Percentiles rank a stretch among this genome's conserved stretches.
Conservation (phyloP, 176 grass and related monocot species). For the Rhynchospora pubera region DNA sequence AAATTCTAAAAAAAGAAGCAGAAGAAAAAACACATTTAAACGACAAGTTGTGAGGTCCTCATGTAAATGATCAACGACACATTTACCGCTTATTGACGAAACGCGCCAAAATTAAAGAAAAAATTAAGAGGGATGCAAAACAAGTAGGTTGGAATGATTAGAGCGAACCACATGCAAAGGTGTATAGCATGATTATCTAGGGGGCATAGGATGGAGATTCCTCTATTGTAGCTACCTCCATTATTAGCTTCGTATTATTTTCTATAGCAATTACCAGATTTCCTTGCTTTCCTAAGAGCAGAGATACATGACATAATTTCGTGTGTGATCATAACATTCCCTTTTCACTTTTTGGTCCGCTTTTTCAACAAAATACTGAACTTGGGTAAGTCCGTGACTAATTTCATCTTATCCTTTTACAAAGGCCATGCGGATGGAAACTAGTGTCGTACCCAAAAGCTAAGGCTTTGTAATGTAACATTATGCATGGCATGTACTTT, state of each 20-base stretch:
- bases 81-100: neutral
- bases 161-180: neutral
- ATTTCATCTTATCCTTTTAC: neutral
- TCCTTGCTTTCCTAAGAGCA: neutral
- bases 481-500: neutral
- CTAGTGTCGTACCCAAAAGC: neutral
- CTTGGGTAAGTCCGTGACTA: neutral
- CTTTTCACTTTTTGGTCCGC: neutral
- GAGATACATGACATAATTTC: neutral
- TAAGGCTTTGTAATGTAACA: neutral
- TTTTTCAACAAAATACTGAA: neutral
- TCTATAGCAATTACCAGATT: neutral
- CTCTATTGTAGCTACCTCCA: neutral
- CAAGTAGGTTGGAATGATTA: conserved; percentile 7
- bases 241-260: conserved; percentile 2
- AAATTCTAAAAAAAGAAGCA: too few species aligned
- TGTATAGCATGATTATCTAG: conserved; percentile 14
- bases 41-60: too few species aligned
- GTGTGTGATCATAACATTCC: neutral
- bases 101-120: neutral
- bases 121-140: neutral
- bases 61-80: neutral
- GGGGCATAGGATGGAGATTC: neutral
- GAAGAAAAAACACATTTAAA: too few species aligned
- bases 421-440: neutral